Evolutionary conservation across 371 early-diverging fungal genomes (phyloP).

Genomic region (Coemansia sp.): DNA sequence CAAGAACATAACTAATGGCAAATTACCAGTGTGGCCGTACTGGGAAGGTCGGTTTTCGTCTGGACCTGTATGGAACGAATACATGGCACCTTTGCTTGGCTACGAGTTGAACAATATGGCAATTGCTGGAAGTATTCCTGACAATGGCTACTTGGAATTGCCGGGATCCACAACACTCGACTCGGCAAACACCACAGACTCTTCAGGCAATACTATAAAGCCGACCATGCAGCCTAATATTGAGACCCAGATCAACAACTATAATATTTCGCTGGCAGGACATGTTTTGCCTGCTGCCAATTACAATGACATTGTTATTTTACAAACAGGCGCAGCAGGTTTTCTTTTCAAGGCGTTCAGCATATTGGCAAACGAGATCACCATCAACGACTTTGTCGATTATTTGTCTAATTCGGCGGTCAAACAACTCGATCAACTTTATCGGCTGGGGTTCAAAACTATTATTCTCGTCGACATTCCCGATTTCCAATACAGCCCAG

Average conservation of each 20-base stretch:
- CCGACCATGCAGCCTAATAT: conserved; percentile 26
- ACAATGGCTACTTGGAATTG: conserved; percentile 8
- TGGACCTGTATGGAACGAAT: conserved; percentile 54
- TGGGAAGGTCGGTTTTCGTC: conserved; percentile 52
- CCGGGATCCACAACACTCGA: neutral
- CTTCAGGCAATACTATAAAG: neutral
- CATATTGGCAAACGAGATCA: neutral
- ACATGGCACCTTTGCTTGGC: conserved; percentile 26
- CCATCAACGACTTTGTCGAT: neutral
- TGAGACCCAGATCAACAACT: conserved; percentile 28
- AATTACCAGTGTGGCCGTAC: conserved; percentile 31
- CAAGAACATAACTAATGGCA: conserved; percentile 29
- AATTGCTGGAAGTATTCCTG: conserved; percentile 28
- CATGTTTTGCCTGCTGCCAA: neutral
- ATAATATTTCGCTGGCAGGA: neutral
- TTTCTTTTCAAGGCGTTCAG: neutral
- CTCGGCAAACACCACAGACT: conserved; percentile 14
- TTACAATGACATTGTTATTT: conserved; percentile 15
- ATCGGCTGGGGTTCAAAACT: conserved; percentile 14
- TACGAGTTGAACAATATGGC: conserved; percentile 32
- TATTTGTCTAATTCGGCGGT: conserved; percentile 11
- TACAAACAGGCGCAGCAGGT: conserved; percentile 27
- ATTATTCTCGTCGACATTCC: conserved; percentile 23
- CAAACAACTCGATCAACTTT: conserved; percentile 14
- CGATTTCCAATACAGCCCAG: conserved; percentile 23